Evolutionary conservation across 2,329 filamentous ascomycete genomes (phyloP).

Genomic region (Seiridium cupressi): DNA sequence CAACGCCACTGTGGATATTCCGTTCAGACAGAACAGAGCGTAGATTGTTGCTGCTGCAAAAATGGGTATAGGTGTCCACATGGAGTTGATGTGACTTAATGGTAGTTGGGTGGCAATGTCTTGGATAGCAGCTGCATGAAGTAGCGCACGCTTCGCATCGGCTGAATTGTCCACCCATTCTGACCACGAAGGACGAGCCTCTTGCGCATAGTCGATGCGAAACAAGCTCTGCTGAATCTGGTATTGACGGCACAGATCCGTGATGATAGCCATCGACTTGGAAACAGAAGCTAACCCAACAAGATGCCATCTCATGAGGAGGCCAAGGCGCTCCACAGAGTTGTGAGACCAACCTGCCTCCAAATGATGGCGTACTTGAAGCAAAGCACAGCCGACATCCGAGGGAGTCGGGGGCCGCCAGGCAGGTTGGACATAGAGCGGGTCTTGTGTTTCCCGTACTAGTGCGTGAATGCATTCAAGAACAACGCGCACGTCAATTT

Average conservation of each 20-base stretch:
- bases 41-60: constrained; percentile 2
- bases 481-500: constrained; percentile 4
- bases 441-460: background rate
- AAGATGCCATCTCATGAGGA: constrained; percentile 2
- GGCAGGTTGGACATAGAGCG: background rate
- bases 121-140: constrained; percentile 5
- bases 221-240: constrained; percentile 1
- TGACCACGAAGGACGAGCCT: background rate
- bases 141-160: constrained; percentile 3
- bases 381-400: background rate
- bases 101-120: constrained; percentile 1
- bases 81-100: constrained; percentile 1
- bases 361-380: background rate
- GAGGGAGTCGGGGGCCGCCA: background rate
- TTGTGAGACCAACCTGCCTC: background rate
- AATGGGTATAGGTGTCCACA: constrained; percentile 6
- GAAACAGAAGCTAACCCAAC: background rate
- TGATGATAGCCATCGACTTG: background rate
- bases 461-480: constrained; percentile 3
- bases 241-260: background rate
- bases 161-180: background rate
- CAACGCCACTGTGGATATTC: background rate
- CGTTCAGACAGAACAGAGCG: background rate
- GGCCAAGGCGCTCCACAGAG: background rate
- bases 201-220: background rate